These are phyloP conservation scores for Areca catechu DNA, from an alignment of 176 grass and related monocot species.

Conservation along the genomic window DNA sequence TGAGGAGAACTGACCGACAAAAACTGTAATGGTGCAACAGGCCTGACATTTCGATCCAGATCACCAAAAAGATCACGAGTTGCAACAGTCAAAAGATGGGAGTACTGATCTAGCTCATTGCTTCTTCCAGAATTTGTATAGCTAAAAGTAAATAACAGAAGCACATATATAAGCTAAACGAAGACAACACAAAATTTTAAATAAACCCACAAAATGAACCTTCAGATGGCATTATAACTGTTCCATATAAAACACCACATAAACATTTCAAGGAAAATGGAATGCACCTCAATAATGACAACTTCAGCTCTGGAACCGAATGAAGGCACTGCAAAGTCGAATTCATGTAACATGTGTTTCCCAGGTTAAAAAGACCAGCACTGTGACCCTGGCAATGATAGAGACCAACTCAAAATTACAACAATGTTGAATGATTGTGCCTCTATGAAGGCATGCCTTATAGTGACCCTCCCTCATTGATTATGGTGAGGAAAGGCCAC, in stretches of 20 bases:
- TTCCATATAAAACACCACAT: no score
- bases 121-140: conserved; percentile 80
- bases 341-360: conserved; percentile 99
- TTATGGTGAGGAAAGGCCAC: no score
- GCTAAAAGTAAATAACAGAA: conserved; percentile 15
- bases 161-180: no score
- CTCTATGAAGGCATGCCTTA: no score
- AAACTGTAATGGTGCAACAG: conserved; percentile 89
- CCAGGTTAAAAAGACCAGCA: conserved; percentile 95
- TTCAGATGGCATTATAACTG: no score
- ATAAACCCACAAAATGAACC: no score
- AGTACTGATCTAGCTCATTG: conserved; percentile 71
- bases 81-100: conserved; percentile 88
- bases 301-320: conserved; percentile 96
- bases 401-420: conserved; percentile 14
- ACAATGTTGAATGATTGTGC: no score
- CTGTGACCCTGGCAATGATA: conserved; percentile 58
- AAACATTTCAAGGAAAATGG: neutral
- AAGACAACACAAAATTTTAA: no score
- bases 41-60: conserved; percentile 71
- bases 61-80: conserved; percentile 87
- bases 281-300: conserved; percentile 66
- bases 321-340: conserved; percentile 97
- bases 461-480: no score
- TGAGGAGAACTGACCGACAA: conserved; percentile 56